Evolutionary conservation across 352 stramenopile species (phyloP).

Genomic region (Thalassiosira exigua): DNA sequence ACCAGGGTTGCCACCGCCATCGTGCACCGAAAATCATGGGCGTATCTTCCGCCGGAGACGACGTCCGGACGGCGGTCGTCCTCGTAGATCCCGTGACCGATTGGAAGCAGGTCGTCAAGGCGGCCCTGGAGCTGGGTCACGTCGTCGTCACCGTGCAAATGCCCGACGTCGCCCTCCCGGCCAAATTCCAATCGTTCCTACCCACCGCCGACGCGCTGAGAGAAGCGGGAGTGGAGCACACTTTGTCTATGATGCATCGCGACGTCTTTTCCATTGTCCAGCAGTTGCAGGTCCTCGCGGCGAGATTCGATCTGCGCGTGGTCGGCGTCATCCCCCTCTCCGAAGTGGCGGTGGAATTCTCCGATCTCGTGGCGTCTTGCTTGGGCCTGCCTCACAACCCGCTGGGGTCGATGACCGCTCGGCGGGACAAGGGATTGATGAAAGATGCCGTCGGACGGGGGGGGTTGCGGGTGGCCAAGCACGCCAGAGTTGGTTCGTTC

Average conservation of each 20-base stretch:
- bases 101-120: slow-evolving; percentile 34
- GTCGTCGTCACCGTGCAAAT: slow-evolving; percentile 28
- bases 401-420: slow-evolving; percentile 48
- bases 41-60: background rate
- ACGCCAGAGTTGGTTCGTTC: too few species aligned
- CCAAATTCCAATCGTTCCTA: slow-evolving; percentile 31
- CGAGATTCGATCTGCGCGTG: slow-evolving; percentile 64
- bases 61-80: slow-evolving; percentile 20
- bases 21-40: too few species aligned
- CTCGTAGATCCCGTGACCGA: slow-evolving; percentile 23
- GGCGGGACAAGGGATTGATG: slow-evolving; percentile 75
- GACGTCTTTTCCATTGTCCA: slow-evolving; percentile 29
- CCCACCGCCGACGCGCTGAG: slow-evolving; percentile 11
- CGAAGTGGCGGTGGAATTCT: slow-evolving; percentile 60
- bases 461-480: slow-evolving; percentile 62
- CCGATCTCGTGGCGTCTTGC: slow-evolving; percentile 56
- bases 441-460: slow-evolving; percentile 66
- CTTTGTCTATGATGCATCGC: slow-evolving; percentile 20
- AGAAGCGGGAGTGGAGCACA: slow-evolving; percentile 18
- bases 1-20: too few species aligned
- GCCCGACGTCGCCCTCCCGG: slow-evolving; percentile 5
- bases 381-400: slow-evolving; percentile 64
- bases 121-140: slow-evolving; percentile 4
- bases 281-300: slow-evolving; percentile 61
- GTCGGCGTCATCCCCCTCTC: slow-evolving; percentile 59